Evolutionary conservation across 495 filamentous ascomycete species (phyloP).

Genomic region (Hyaloscypha variabilis): DNA sequence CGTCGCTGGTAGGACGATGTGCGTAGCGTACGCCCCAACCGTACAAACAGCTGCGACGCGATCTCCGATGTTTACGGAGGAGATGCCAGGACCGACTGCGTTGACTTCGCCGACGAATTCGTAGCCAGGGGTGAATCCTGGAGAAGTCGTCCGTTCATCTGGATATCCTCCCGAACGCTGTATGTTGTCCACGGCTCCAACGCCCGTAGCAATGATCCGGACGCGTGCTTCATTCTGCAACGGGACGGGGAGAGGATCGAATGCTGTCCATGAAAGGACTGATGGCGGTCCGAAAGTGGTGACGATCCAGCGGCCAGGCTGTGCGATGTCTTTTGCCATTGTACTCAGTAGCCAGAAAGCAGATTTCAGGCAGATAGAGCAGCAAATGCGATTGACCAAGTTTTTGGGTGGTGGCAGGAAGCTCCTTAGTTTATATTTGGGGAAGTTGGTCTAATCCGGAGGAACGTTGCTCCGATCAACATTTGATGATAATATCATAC

Average conservation of each 20-base stretch:
- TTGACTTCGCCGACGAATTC: constrained; percentile 1
- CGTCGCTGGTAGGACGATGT: neutral
- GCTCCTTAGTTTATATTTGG: too few species aligned
- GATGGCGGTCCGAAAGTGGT: neutral
- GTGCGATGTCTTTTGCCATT: too few species aligned
- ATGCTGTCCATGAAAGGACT: neutral
- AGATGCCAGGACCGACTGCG: neutral
- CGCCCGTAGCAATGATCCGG: neutral
- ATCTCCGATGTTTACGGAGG: neutral
- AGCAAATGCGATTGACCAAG: too few species aligned
- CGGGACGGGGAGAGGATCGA: neutral
- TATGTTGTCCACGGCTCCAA: neutral
- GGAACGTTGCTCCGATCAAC: too few species aligned
- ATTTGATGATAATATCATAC: too few species aligned
- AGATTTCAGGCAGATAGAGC: too few species aligned
- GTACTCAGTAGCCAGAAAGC: too few species aligned
- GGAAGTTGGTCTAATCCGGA: too few species aligned
- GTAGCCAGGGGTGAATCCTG: constrained; percentile 2
- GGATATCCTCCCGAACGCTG: neutral
- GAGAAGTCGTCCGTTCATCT: neutral
- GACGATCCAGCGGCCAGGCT: constrained; percentile 2
- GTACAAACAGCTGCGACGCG: neutral
- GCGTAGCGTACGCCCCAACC: neutral
- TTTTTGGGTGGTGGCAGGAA: too few species aligned
- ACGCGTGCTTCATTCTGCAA: neutral